Base-by-base conservation (phyloP, 2,329 filamentous ascomycete genomes). In the Bipolaris cookei region DNA sequence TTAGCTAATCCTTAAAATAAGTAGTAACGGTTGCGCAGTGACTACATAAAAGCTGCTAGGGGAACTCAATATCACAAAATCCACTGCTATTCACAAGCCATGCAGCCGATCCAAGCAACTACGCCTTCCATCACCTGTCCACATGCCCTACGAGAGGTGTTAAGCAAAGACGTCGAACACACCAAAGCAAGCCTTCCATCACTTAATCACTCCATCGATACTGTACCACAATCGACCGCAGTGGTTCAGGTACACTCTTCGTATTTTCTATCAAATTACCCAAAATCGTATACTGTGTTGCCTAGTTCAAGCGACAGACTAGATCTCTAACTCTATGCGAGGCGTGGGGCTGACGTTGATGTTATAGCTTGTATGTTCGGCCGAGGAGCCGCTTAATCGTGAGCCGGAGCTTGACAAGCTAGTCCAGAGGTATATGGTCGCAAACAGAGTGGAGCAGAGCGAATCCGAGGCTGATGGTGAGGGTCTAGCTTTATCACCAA, bases 401-500 rank as follows among this genome's bases (percentile, higher is more conserved):
- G 81, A 83, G 66, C 81, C 81, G 3, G 73, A 78, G 28, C 58
- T 80, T 11, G 66, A 77, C 50, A 71, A 79, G 37, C 70, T 83
- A 32, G 72, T 83, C 21, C 73, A 76, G 28, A 83, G 78, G 76
- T n/a, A n/a, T n/a, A 25, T 32, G 38, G 25, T 6, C 10, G 14
- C 2, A 18, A 6, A 34, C 25, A 16, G 2, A 43, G 28, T 10
- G 16, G 42, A 48, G 6, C 18, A 2, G n/a, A 23, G 30, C 3
- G 14, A 11, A 30, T 10, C 3, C 25, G 32, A 32, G 23, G 14
- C 35, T 54, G 8, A 50, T 13, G 16, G 10, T 10, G n/a, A n/a
- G n/a, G 35, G 6, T 21, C 41, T 28, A 79, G 78, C 46, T 86
- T 85, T 69, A 77, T 87, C 43, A 82, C 81, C 20, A 38, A 61